phyloP scores from a whole-genome alignment of 2,329 filamentous ascomycete genomes.

The Trichoderma guizhouense region DNA sequence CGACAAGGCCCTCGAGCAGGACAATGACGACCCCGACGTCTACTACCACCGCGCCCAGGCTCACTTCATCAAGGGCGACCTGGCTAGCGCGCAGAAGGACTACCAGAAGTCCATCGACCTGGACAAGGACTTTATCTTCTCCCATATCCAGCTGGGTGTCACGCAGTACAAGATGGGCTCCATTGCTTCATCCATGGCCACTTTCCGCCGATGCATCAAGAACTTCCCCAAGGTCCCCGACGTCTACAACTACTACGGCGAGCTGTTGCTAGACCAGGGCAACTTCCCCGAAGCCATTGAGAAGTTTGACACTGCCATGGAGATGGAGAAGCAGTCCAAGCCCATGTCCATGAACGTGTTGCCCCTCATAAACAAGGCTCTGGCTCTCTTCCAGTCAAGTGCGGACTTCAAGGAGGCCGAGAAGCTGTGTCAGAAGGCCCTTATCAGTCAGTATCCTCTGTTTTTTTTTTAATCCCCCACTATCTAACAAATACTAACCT shows the following conservation, averaged over 20 bases:
- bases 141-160: slow-evolving; percentile 97
- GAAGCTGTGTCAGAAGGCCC: slow-evolving; percentile 92
- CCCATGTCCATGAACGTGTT: slow-evolving; percentile 96
- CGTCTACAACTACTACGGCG: slow-evolving; percentile 99
- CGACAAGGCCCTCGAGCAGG: slow-evolving; percentile 76
- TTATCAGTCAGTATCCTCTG: slow-evolving; percentile 71
- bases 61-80: slow-evolving; percentile 95
- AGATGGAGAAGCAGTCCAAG: slow-evolving; percentile 94
- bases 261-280: slow-evolving; percentile 92
- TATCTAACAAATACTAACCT: slow-evolving; percentile 34
- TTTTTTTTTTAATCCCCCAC: no score
- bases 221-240: slow-evolving; percentile 96
- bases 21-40: slow-evolving; percentile 88
- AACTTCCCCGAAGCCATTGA: slow-evolving; percentile 94
- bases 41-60: slow-evolving; percentile 99
- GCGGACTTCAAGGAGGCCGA: slow-evolving; percentile 93
- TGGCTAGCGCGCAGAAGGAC: slow-evolving; percentile 90
- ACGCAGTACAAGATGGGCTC: slow-evolving; percentile 99
- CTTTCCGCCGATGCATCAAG: slow-evolving; percentile 95
- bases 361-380: slow-evolving; percentile 96
- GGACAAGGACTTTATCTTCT: slow-evolving; percentile 96
- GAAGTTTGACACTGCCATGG: slow-evolving; percentile 97
- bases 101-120: slow-evolving; percentile 99
- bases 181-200: slow-evolving; percentile 96
- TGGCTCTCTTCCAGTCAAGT: slow-evolving; percentile 98